Percentiles rank a stretch among this genome's conserved stretches.
These are phyloP conservation scores for Penicillium riverlandense DNA, from an alignment of 495 filamentous ascomycete species.

Conservation along the genomic window DNA sequence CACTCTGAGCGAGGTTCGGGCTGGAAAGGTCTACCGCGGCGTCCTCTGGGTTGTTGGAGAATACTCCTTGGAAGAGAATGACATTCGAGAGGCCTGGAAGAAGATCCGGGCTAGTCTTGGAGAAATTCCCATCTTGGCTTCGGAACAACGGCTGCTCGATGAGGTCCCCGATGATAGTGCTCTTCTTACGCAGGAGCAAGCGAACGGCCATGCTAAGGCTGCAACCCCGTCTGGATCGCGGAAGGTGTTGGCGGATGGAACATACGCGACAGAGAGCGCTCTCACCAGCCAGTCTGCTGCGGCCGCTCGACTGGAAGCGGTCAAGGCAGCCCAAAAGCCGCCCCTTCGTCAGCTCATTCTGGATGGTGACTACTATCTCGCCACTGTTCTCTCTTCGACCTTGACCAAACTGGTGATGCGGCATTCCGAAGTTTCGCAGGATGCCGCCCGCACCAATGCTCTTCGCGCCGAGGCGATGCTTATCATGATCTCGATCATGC, in stretches of 20 bases:
- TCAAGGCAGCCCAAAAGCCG: constrained; percentile 95
- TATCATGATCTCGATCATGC: constrained; percentile 98
- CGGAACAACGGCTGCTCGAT: constrained; percentile 85
- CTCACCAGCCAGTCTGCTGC: constrained; percentile 86
- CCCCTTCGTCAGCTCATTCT: constrained; percentile 92
- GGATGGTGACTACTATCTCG: constrained; percentile 96
- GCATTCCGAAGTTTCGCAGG: constrained; percentile 87
- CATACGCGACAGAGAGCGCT: constrained; percentile 94
- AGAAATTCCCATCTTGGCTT: constrained; percentile 94
- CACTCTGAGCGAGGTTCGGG: constrained; percentile 87
- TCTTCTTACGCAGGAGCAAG: constrained; percentile 56
- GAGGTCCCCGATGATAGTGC: constrained; percentile 64
- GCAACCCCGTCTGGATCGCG: constrained; percentile 70
- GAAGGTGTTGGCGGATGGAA: constrained; percentile 92
- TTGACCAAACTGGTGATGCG: constrained; percentile 98
- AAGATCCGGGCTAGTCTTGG: constrained; percentile 87
- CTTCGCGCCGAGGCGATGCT: constrained; percentile 96
- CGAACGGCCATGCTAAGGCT: constrained; percentile 74
- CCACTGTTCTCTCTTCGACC: constrained; percentile 86
- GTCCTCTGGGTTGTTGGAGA: constrained; percentile 98
- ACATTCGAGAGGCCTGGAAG: constrained; percentile 97
- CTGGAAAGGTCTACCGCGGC: constrained; percentile 95
- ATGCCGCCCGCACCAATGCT: constrained; percentile 83
- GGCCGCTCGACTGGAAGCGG: constrained; percentile 87
- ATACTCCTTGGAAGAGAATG: constrained; percentile 86